Evolutionary conservation across 345 rosid genomes (phyloP), one percentile per base, ranked within the genome.

Genomic region (Bruguiera gymnorhiza): DNA sequence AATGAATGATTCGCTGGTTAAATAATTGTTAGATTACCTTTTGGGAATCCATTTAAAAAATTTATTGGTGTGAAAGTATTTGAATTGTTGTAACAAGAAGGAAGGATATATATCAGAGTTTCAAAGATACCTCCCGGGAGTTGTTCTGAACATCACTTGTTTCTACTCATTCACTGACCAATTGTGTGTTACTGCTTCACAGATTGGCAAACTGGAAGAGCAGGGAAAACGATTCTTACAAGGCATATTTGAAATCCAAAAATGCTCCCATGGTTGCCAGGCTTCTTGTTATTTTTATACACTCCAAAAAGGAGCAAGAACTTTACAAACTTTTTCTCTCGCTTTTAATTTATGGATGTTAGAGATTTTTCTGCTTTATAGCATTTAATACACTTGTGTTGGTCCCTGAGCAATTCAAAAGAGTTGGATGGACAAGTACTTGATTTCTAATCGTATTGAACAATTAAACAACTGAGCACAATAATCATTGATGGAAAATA

Each of bases 171-270:
- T 74, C 11, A 34, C 57, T 51, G 24, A 58, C 67, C 50, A 63
- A 3, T 66, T 54, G 10, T 80, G n/a, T 58, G 48, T 65, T 62
- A 9, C 16, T 69, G 72, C 19, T 75, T 60, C 34, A 62, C 83
- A 94, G 98, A 83, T 87, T 79, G 88, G 83, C 36, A 73, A 70
- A 60, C 79, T 94, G 80, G 97, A 94, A 77, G 83, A 83, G 74
- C 80, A 70, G 77, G 86, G 96, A 82, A 91, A 81, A 70, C 81
- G 76, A 60, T 73, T 81, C 76, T 60, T 89, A 72, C 84, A 63
- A 64, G 89, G 89, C 68, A 78, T 94, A 78, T 61, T 89, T 55
- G 80, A 81, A 61, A 70, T 88, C 62, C 98, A 91, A 77, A 91
- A 88, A 68, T 80, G 66, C 73, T 87, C 84, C 78, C 96, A 91